These are phyloP conservation scores for Amoebophrya sp. DNA, from an alignment of 169 alveolate genomes.

Conservation along the genomic window DNA sequence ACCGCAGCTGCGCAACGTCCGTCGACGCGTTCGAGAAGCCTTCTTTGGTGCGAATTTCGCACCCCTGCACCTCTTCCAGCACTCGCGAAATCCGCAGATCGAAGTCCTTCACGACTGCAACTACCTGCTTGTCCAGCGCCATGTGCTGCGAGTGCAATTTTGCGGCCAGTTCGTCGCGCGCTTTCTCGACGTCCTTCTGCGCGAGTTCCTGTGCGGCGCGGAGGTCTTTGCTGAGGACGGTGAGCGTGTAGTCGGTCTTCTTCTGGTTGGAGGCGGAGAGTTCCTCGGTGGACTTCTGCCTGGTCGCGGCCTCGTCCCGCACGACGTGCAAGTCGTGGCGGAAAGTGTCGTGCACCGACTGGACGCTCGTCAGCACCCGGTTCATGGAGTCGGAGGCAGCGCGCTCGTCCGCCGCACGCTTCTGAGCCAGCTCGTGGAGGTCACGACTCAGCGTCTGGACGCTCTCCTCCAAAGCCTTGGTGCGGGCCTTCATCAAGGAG, in stretches of 20 bases:
- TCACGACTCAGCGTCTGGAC: neutral
- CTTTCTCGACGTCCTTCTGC: neutral
- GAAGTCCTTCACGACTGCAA: neutral
- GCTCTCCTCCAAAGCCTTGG: neutral
- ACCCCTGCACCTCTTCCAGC: neutral
- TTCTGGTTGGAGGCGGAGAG: no score
- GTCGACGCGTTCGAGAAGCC: neutral
- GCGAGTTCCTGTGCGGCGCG: neutral
- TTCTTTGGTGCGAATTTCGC: neutral
- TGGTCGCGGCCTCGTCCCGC: neutral
- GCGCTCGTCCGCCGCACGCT: neutral
- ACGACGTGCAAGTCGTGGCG: neutral
- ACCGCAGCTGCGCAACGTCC: neutral
- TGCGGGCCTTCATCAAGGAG: no score
- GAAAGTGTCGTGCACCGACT: neutral
- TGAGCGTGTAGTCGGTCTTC: neutral
- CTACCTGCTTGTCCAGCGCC: neutral
- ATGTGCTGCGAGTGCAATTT: neutral
- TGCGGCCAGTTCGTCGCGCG: neutral
- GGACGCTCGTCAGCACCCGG: neutral
- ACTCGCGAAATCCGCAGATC: neutral
- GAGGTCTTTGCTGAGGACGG: neutral
- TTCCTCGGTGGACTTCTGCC: no score
- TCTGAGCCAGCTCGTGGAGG: neutral
- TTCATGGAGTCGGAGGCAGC: neutral